These are phyloP conservation scores for Cutaneotrichosporon sp. DNA, from an alignment of 1,284 basidiomycete species.

Conservation along the genomic window DNA sequence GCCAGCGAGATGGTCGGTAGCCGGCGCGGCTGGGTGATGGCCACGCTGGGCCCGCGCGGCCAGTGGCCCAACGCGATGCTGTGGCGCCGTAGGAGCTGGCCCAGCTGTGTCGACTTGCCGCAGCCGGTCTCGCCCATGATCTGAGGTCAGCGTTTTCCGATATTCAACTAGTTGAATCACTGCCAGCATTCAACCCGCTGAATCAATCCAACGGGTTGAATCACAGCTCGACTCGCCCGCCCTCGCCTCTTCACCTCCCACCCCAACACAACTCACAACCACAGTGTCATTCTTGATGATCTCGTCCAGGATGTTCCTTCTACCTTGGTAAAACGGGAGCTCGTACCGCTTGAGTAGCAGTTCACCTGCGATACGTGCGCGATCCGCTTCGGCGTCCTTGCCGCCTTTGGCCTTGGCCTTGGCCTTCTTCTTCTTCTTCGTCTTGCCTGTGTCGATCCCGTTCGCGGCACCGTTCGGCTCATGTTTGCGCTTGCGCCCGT, in stretches of 20 bases:
- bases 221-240: not conserved
- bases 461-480: not conserved
- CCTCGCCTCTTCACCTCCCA: not conserved
- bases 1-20: conserved; percentile 94
- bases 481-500: conserved; percentile 4
- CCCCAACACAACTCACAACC: conserved; percentile 55
- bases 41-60: conserved; percentile 65
- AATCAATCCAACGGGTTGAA: no score
- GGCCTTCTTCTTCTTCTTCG: conserved; percentile 13
- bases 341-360: conserved; percentile 65
- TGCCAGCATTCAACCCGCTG: no score
- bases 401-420: conserved; percentile 7
- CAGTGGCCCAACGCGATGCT: conserved; percentile 35
- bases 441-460: not conserved
- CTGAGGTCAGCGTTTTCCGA: conserved; percentile 22
- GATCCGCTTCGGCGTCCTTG: conserved; percentile 22
- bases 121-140: conserved; percentile 95
- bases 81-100: conserved; percentile 74
- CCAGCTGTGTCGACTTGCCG: conserved; percentile 95
- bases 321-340: conserved; percentile 75
- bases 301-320: conserved; percentile 69
- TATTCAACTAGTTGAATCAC: not conserved
- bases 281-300: conserved; percentile 80
- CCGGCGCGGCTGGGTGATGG: conserved; percentile 87
- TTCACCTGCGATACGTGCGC: conserved; percentile 37